These are phyloP conservation scores for Corynascus novoguineensis DNA, from an alignment of 495 filamentous ascomycete species.

Conservation along the genomic window DNA sequence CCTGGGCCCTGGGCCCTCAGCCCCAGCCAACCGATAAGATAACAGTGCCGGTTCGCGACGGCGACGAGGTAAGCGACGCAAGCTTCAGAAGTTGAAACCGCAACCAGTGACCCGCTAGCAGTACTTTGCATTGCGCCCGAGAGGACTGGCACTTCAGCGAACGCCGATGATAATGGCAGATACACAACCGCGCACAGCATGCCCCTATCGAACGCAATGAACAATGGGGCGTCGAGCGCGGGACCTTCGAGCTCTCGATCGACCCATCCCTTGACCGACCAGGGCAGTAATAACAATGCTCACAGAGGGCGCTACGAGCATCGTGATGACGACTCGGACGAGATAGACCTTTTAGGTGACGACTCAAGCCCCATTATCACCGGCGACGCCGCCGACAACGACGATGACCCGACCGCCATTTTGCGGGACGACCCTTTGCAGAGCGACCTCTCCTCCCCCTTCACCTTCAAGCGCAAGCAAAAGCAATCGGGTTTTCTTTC, in stretches of 20 bases:
- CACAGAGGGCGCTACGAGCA: conserved; percentile 21
- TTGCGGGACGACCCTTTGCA: conserved; percentile 47
- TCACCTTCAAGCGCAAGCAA: conserved; percentile 80
- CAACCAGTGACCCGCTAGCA: not conserved
- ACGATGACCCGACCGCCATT: conserved; percentile 18
- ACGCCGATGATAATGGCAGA: conserved; percentile 23
- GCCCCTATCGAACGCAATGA: conserved; percentile 23
- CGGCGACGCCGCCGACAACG: no score
- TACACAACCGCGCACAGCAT: conserved; percentile 13
- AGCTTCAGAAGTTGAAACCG: not conserved
- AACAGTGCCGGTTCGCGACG: not conserved
- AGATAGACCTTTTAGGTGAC: conserved; percentile 42
- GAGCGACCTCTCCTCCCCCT: conserved; percentile 49
- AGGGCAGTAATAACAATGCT: conserved; percentile 24
- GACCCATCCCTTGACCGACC: conserved; percentile 17
- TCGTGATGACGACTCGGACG: conserved; percentile 34
- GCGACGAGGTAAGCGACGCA: not conserved
- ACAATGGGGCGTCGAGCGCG: conserved; percentile 20
- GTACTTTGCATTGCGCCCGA: not conserved
- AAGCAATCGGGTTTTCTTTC: conserved; percentile 48
- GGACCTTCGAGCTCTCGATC: conserved; percentile 20
- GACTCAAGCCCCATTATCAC: conserved; percentile 29
- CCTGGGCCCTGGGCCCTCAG: not conserved
- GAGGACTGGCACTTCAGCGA: no score
- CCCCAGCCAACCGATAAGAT: conserved; percentile 5